These are phyloP conservation scores for Dictyostelium purpureum DNA, from an alignment of 78 protist species.

Conservation along the genomic window DNA sequence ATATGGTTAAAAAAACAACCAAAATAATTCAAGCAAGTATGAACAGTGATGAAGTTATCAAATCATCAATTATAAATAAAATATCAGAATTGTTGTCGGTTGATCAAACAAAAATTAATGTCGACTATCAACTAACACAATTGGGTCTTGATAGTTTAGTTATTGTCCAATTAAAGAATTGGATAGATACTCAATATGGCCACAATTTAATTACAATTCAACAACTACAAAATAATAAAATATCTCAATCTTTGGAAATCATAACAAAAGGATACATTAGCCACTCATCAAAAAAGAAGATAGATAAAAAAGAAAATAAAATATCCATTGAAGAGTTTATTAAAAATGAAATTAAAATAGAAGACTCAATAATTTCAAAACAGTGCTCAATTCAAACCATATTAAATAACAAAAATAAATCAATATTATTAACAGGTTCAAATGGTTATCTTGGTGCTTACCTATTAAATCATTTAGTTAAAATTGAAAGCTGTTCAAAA, in stretches of 20 bases:
- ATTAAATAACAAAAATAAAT: background rate
- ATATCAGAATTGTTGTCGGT: background rate
- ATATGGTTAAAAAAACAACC: no score
- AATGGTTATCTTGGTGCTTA: conserved; percentile 49
- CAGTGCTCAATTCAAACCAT: no score
- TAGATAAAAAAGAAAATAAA: no score
- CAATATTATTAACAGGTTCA: conserved; percentile 39
- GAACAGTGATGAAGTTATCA: background rate
- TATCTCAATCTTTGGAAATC: background rate
- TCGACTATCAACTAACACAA: background rate
- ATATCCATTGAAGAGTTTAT: background rate
- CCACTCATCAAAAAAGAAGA: background rate
- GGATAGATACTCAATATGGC: no score
- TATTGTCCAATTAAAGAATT: no score
- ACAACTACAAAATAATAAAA: background rate
- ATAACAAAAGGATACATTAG: no score
- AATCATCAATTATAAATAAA: no score
- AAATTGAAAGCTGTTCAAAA: background rate
- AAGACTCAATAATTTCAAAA: background rate
- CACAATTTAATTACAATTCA: background rate
- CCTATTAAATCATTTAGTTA: background rate
- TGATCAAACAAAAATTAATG: background rate
- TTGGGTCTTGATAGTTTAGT: background rate
- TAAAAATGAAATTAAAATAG: background rate
- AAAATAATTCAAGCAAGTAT: no score